A percentile compares a stretch with the other conserved stretches of the same genome.
Evolutionary conservation across 441 rosid species (phyloP).

Genomic region (Theobroma grandiflorum): DNA sequence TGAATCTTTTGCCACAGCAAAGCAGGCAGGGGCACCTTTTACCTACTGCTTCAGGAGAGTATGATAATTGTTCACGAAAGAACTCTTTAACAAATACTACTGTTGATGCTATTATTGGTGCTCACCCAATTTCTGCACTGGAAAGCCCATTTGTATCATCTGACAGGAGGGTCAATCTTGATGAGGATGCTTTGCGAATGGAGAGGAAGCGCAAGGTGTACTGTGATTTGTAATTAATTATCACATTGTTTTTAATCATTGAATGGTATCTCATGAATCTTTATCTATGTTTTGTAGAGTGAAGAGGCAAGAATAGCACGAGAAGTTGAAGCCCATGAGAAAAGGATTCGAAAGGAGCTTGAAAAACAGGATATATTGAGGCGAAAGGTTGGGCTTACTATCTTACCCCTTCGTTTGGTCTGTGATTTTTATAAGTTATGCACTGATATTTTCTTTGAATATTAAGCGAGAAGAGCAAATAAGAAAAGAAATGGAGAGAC

Average conservation of each 20-base stretch:
- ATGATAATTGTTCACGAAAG: slow-evolving; percentile 55
- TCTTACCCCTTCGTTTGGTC: slow-evolving; percentile 8
- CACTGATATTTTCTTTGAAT: slow-evolving; percentile 29
- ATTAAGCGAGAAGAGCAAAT: slow-evolving; percentile 87
- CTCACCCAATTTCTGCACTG: slow-evolving; percentile 50
- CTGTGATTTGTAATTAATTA: slow-evolving; percentile 18
- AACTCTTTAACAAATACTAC: slow-evolving; percentile 45
- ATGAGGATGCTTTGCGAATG: slow-evolving; percentile 59
- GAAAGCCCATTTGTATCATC: slow-evolving; percentile 59
- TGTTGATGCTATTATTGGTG: slow-evolving; percentile 45
- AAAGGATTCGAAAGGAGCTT: slow-evolving; percentile 85
- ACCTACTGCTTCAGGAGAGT: slow-evolving; percentile 56
- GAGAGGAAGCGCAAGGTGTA: slow-evolving; percentile 85
- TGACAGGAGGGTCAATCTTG: slow-evolving; percentile 57
- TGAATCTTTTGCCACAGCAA: slow-evolving; percentile 74
- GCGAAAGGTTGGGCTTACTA: slow-evolving; percentile 65
- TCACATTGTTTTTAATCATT: neutral
- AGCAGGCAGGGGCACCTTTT: slow-evolving; percentile 58
- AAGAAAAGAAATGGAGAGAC: slow-evolving; percentile 93
- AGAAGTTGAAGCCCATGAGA: slow-evolving; percentile 88
- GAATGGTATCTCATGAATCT: slow-evolving; percentile 21
- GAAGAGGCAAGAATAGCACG: slow-evolving; percentile 89
- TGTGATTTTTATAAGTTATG: slow-evolving; percentile 22
- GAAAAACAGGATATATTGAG: slow-evolving; percentile 88
- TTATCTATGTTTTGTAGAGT: slow-evolving; percentile 50